Base-by-base conservation (phyloP, 257 asterid species). In the Eustoma russellianum region DNA sequence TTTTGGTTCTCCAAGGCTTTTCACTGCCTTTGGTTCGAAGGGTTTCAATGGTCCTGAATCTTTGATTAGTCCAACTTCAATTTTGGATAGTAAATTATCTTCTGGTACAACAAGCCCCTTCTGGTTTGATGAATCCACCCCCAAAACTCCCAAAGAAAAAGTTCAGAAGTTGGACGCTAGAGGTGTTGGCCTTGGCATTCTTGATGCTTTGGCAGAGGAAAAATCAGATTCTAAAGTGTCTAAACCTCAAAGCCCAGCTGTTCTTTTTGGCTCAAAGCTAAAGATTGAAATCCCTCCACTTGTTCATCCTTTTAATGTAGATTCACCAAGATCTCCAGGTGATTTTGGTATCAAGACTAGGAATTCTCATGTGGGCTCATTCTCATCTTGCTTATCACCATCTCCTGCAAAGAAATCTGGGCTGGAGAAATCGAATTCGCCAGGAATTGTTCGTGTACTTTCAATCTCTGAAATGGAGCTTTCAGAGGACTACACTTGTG, bases 401-500 rank as follows among this genome's bases (percentile, higher is more conserved):
- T 49, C 77, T 33, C 56, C 63, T 52, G 78, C 61, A 83, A 82
- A 77, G 68, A 74, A 74, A 64, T 71, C 81, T 5, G 71, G 65
- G 40, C 41, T 62, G 3, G 77, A 55, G 0, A 67, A 17, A 59
- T 47, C 52, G 53, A 74, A 62, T 43, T 66, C 76, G 8, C 60
- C 77, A 0, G 50, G 59, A 55, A 56, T 35, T 55, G 54, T 63
- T 34, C 62, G 82, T 57, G 57, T 70, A 51, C 77, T 85, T 14
- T 83, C 97, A 44, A 75, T 73, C 41, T 66, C 63, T 61, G 94
- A 81, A 64, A 83, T 89, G 85, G 94, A 86, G 81, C 83, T 83
- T 14, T 89, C 94, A 0, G 97, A 89, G 81, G 97, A 89, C 55
- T 89, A 89, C 50, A 86, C 97, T 5, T 72, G 97, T 62, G 97